Evolutionary conservation across 805 yeast genomes (phyloP), one percentile per base, ranked within the genome.

Genomic region (Kazachstania bromeliacearum): DNA sequence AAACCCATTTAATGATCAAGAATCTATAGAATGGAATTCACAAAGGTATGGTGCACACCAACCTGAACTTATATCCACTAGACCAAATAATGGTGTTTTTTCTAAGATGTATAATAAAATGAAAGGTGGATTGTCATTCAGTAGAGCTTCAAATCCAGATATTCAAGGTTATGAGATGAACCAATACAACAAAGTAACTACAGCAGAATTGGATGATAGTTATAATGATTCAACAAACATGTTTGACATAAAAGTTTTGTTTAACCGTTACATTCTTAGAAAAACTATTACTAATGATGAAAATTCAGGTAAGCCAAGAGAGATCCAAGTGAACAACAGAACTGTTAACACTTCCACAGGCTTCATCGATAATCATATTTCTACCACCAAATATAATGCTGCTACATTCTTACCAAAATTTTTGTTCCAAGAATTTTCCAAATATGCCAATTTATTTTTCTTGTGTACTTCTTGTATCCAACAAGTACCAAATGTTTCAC

Each of bases 401-500:
- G 94, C 92, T 17, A 94, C 98, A 0, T 92, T 92, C 51, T 45
- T 92, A 33, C 98, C 98, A 16, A 94, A 94, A 60, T 92, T 92
- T 55, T 62, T 92, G 44, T 85, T 87, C 50, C 98, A 92, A 64
- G 98, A 92, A 61, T 94, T 92, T 61, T 84, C 96, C 43, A 92
- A 89, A 60, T 94, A 92, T 57, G 96, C 99, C 8, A 92, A 92
- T 55, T 66, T 92, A 58, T 92, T 92, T 63, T 92, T 92, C 59
- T 64, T 92, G 35, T 84, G 85, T 64, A 92, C 99, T 0, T 82
- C 96, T 2, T 70, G 75, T 26, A 89, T 92, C 48, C 99, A 92
- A 64, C 99, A 92, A 59, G 97, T 92, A 9, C 99, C 99, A 3
- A 73, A 79, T 44, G 97, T 92, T 4, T 77, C 96, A 1, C 99